Conservation (phyloP, 2,329 filamentous ascomycete genomes). For the Knoxdaviesia capensis region DNA sequence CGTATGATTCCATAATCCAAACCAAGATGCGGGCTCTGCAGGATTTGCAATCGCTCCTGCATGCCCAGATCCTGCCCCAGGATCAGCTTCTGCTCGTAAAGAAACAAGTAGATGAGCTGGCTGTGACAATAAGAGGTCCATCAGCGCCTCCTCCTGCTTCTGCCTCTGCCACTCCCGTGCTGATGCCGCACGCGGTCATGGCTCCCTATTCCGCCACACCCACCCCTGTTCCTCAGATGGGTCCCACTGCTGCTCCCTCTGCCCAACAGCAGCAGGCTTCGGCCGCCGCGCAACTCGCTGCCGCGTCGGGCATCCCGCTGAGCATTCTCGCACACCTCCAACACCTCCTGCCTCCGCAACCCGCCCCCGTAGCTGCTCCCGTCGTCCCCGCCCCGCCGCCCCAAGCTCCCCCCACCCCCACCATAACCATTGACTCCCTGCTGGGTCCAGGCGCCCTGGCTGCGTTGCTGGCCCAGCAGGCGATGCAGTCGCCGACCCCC, state of each 20-base stretch:
- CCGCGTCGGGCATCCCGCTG: background rate
- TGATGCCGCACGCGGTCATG: too few species aligned
- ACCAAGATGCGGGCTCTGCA: conserved; percentile 67
- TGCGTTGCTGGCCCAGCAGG: conserved; percentile 30
- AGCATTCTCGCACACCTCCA: conserved; percentile 6
- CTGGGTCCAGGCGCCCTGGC: conserved; percentile 40
- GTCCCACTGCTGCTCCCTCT: background rate
- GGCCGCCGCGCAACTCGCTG: too few species aligned
- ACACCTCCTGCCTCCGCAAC: too few species aligned
- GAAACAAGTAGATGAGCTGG: conserved; percentile 64
- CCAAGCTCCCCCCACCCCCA: conserved; percentile 10
- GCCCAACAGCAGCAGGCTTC: background rate
- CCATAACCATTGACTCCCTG: conserved; percentile 31
- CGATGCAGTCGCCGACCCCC: conserved; percentile 8
- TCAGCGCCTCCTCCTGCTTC: conserved; percentile 13
- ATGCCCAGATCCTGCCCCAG: conserved; percentile 55
- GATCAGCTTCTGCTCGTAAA: conserved; percentile 72
- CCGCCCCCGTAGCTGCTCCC: conserved; percentile 10
- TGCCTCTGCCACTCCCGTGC: too few species aligned
- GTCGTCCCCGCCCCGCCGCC: conserved; percentile 12
- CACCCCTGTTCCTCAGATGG: conserved; percentile 10
- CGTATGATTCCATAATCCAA: conserved; percentile 55
- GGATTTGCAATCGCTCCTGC: conserved; percentile 56
- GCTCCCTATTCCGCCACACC: conserved; percentile 17
- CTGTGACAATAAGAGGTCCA: conserved; percentile 37